Evolutionary conservation across 495 filamentous ascomycete species (phyloP).

Genomic region (Penicillium taxi): DNA sequence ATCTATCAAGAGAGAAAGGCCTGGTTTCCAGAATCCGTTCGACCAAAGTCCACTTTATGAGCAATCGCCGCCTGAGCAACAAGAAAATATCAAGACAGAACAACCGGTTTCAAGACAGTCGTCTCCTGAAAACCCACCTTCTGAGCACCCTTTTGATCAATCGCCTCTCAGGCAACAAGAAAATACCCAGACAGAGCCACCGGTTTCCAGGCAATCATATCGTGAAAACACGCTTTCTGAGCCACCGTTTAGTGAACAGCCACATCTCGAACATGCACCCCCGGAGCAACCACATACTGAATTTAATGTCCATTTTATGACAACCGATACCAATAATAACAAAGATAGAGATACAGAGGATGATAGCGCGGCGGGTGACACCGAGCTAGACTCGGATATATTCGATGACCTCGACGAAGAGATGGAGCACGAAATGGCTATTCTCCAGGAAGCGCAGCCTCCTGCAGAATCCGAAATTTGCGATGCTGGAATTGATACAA

Average conservation of each 20-base stretch:
- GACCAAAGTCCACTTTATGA: neutral
- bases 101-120: too few relatives aligned
- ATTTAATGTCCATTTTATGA: neutral
- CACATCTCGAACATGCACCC: too few relatives aligned
- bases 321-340: slow-evolving; percentile 5
- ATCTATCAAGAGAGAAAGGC: too few relatives aligned
- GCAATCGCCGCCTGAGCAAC: neutral
- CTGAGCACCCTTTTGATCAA: neutral
- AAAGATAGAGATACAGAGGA: slow-evolving; percentile 6
- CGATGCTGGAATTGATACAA: neutral
- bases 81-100: neutral
- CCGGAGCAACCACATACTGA: too few relatives aligned
- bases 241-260: too few relatives aligned
- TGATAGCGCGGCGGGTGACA: slow-evolving; percentile 13
- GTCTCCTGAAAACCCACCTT: neutral
- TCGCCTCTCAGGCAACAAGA: neutral
- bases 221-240: too few relatives aligned
- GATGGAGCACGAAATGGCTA: slow-evolving; percentile 4
- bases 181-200: neutral
- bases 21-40: too few relatives aligned
- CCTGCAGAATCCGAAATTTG: neutral
- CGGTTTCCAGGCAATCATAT: too few relatives aligned
- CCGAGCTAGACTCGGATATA: slow-evolving; percentile 17
- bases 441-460: slow-evolving; percentile 2
- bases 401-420: slow-evolving; percentile 13